Evolutionary conservation across 495 filamentous ascomycete species (phyloP).

Genomic region (Trichoderma gamsii): DNA sequence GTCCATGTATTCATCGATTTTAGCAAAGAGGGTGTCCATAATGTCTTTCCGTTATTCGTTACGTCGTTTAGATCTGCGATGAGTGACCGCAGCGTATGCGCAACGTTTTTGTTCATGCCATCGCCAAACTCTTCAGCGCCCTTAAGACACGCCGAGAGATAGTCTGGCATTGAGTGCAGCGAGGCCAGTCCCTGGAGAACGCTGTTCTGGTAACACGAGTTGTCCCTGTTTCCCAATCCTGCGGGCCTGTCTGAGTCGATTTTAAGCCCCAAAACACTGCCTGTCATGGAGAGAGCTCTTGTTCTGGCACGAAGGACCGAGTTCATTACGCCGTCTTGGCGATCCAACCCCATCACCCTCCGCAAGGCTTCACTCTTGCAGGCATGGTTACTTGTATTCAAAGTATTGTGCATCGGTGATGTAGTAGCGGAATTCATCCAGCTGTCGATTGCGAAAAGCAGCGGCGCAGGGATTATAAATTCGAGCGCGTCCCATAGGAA

Average conservation of each 20-base stretch:
- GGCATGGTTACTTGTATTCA: constrained; percentile 34
- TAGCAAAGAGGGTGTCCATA: constrained; percentile 72
- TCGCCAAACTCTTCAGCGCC: constrained; percentile 30
- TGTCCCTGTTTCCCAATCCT: constrained; percentile 85
- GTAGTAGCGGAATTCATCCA: constrained; percentile 33
- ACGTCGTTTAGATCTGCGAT: constrained; percentile 61
- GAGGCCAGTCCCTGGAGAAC: constrained; percentile 83
- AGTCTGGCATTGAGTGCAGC: constrained; percentile 53
- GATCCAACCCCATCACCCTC: constrained; percentile 61
- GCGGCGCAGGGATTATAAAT: constrained; percentile 50
- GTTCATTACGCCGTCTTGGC: constrained; percentile 31
- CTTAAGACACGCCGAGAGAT: constrained; percentile 35
- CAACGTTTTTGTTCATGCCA: constrained; percentile 25
- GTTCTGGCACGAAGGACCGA: constrained; percentile 34
- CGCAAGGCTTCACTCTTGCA: constrained; percentile 64
- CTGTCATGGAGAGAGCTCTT: constrained; percentile 44
- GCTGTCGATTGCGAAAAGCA: constrained; percentile 55
- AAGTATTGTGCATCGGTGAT: constrained; percentile 25
- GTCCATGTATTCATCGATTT: constrained; percentile 90
- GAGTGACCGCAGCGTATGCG: constrained; percentile 53
- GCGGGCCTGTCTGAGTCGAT: constrained; percentile 47
- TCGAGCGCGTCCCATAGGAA: constrained; percentile 58
- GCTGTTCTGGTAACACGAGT: constrained; percentile 97
- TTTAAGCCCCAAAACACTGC: constrained; percentile 36
- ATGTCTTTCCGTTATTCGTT: constrained; percentile 57